A percentile compares a stretch with the other conserved stretches of the same genome.
phyloP scores from a whole-genome alignment of 352 stramenopile genomes.

The Globisporangium canariense region DNA sequence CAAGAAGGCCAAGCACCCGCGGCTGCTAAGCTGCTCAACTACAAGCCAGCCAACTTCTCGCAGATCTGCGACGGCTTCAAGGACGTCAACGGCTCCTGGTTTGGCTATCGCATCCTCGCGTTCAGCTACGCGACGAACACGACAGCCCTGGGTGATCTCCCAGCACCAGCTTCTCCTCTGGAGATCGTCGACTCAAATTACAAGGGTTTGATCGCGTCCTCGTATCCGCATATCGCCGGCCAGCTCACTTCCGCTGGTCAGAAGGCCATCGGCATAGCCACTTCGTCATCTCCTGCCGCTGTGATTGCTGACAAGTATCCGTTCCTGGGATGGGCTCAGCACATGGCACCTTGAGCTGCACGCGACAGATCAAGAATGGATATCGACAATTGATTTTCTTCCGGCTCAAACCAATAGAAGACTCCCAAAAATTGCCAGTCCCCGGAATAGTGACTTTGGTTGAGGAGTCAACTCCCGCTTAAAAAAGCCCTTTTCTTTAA shows the following conservation, averaged over 20 bases:
- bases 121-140: slow-evolving; percentile 26
- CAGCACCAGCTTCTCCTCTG: slow-evolving; percentile 17
- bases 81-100: slow-evolving; percentile 26
- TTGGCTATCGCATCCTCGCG: slow-evolving; percentile 24
- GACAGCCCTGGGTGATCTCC: not conserved
- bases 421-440: too few species aligned
- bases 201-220: slow-evolving; percentile 33
- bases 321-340: slow-evolving; percentile 1
- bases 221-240: slow-evolving; percentile 32
- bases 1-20: too few species aligned
- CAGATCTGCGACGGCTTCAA: slow-evolving; percentile 47
- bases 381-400: too few species aligned
- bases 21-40: slow-evolving; percentile 32
- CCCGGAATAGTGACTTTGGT: too few species aligned
- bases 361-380: too few species aligned
- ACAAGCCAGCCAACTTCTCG: slow-evolving; percentile 53
- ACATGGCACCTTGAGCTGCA: too few species aligned
- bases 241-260: slow-evolving; percentile 14
- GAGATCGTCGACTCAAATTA: slow-evolving; percentile 25
- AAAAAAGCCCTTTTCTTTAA: too few species aligned
- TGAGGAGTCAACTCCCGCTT: too few species aligned
- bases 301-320: slow-evolving; percentile 42
- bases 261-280: slow-evolving; percentile 29
- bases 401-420: too few species aligned
- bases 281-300: not conserved